Evolutionary conservation across 768 basidiomycete species (phyloP), one percentile per base, ranked within the genome.

Genomic region (Amanita exitialis): DNA sequence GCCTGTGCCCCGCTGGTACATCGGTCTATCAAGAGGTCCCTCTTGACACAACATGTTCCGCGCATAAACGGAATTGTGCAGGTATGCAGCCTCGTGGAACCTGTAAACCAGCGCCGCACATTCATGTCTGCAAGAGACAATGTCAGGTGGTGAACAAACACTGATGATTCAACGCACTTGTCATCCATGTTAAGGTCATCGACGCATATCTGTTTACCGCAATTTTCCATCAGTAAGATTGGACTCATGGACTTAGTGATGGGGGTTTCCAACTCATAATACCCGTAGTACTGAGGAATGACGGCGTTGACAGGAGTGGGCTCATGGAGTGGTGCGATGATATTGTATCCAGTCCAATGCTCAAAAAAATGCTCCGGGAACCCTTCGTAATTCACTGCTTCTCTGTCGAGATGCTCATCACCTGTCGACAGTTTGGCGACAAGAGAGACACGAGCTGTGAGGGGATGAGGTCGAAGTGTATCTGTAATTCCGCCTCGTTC

Each of bases 261-360:
- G 6, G 42, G 42, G 25, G 35, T 53, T 6, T 56, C 36, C 8
- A 6, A 7, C 47, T 6, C 58, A 55, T 83, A 84, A 61, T 77
- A 79, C 1, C 83, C 82, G 56, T 79, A 84, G 61, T 75, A 84
- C 59, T 82, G 79, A 0, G 83, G 82, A 3, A 78, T 75, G 43
- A 82, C 43, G 0, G 82, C 70, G 6, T 68, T 64, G 3, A 76
- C 64, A 2, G 78, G 76, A 0, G 73, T 69, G 0, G 78, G 73
- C 54, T 70, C 57, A 27, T 63, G 62, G 4, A 78, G 52, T 2
- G 75, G 74, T 9, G 56, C 55, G 1, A 75, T 56, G 36, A 76
- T 47, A 50, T 77, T 75, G 53, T 66, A 70, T 3, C 79, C 78
- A 53, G 59, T 72, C 71, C 71, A 78, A 42, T 77, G 72, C 58